Evolutionary conservation across 371 early-diverging fungal species (phyloP).

Genomic region (Mortierella sp.): DNA sequence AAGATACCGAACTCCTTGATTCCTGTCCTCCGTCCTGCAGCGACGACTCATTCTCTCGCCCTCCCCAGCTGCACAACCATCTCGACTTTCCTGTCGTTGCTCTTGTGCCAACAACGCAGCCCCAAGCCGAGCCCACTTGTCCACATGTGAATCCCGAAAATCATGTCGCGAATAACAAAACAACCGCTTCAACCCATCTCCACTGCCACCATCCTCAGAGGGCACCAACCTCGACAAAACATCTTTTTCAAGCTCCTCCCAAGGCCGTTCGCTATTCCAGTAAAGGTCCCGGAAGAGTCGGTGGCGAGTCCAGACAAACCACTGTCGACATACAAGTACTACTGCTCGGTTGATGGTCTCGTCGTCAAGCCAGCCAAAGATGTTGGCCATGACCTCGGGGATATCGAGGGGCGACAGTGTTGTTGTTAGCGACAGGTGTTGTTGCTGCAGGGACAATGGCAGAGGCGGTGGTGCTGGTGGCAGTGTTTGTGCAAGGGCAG

Average conservation of each 20-base stretch:
- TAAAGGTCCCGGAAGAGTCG: conserved; percentile 5
- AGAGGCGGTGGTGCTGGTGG: not conserved
- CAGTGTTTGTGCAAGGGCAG: not conserved
- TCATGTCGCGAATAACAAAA: not conserved
- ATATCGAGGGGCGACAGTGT: not conserved
- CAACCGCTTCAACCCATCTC: not conserved
- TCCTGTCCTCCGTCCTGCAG: not conserved
- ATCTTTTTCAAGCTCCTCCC: not conserved
- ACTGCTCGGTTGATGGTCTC: not conserved
- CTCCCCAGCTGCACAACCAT: not conserved
- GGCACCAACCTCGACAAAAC: not conserved
- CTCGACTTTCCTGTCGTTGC: not conserved
- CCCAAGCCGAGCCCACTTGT: not conserved
- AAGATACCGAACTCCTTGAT: not conserved
- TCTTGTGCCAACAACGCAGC: not conserved
- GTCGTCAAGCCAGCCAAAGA: not conserved
- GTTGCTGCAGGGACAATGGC: too few relatives aligned
- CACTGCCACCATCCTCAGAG: too few relatives aligned
- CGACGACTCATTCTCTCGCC: not conserved
- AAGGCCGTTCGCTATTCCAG: not conserved
- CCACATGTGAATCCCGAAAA: not conserved
- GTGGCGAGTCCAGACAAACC: not conserved
- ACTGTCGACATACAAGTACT: conserved; percentile 1
- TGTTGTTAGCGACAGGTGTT: not conserved
- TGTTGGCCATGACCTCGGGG: not conserved